A percentile compares a stretch with the other conserved stretches of the same genome.
Conservation (phyloP, 2,329 filamentous ascomycete genomes). For the Colletotrichum truncatum region DNA sequence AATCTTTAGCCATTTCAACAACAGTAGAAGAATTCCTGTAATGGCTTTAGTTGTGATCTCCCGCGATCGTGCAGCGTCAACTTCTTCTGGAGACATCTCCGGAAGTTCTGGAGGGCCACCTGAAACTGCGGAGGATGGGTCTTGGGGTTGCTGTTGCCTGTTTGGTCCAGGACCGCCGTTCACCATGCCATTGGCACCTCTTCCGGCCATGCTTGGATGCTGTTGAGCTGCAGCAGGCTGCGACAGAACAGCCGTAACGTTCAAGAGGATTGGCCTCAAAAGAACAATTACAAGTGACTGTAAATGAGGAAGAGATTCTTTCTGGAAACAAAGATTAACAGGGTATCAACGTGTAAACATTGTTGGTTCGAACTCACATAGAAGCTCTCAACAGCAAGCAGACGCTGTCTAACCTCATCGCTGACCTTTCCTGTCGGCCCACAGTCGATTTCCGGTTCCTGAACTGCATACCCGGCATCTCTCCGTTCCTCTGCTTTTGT, state of each 20-base stretch:
- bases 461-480: constrained; percentile 33
- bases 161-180: constrained; percentile 49
- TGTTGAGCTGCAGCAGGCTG: constrained; percentile 60
- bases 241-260: constrained; percentile 84
- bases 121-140: constrained; percentile 8
- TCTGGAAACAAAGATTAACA: constrained; percentile 57
- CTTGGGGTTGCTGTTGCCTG: constrained; percentile 39
- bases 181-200: constrained; percentile 47
- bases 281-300: constrained; percentile 95
- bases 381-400: constrained; percentile 81
- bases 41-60: constrained; percentile 93
- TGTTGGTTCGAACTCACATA: constrained; percentile 71
- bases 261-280: constrained; percentile 85
- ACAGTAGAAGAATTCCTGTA: constrained; percentile 85
- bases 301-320: constrained; percentile 80
- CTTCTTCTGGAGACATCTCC: constrained; percentile 74
- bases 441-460: constrained; percentile 50
- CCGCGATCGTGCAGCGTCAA: constrained; percentile 81
- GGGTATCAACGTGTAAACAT: constrained; percentile 31
- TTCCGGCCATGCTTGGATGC: constrained; percentile 51
- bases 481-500: constrained; percentile 40
- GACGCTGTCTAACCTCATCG: constrained; percentile 67
- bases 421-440: constrained; percentile 62
- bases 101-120: constrained; percentile 45
- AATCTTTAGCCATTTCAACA: constrained; percentile 95